phyloP scores from a whole-genome alignment of 768 basidiomycete species.

The Amanita subjunquillea region DNA sequence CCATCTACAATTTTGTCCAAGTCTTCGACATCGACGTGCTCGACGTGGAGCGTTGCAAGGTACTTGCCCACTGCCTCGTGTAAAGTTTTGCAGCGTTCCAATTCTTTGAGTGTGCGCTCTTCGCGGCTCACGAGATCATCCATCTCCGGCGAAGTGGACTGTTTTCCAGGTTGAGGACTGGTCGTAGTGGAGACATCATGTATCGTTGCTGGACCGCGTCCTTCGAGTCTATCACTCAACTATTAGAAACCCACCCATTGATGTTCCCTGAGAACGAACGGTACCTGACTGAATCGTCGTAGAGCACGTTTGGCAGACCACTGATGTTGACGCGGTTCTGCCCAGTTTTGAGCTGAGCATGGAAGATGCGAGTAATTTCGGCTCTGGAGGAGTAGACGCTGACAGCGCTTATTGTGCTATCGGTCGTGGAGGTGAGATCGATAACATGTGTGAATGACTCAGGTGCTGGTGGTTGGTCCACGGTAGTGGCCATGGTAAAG shows the following conservation, averaged over 20 bases:
- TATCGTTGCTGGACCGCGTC: conserved; percentile 15
- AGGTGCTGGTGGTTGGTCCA: background rate
- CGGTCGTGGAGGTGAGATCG: conserved; percentile 15
- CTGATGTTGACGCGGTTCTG: conserved; percentile 29
- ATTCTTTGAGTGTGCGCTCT: no score
- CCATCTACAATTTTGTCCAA: no score
- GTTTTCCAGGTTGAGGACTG: conserved; percentile 9
- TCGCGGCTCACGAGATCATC: conserved; percentile 12
- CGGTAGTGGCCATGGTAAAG: background rate
- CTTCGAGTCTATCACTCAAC: conserved; percentile 26
- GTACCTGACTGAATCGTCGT: conserved; percentile 29
- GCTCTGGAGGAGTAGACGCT: conserved; percentile 26
- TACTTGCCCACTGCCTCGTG: no score
- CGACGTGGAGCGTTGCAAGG: no score
- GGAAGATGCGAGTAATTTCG: conserved; percentile 25
- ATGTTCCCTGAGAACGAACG: background rate
- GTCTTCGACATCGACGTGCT: no score
- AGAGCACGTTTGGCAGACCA: conserved; percentile 26
- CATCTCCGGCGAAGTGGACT: conserved; percentile 17
- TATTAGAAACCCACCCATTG: background rate
- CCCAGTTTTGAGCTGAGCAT: conserved; percentile 21
- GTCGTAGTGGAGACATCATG: conserved; percentile 30
- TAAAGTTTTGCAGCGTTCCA: no score
- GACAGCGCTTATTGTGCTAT: conserved; percentile 23
- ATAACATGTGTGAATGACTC: conserved; percentile 7